Conservation (phyloP, 495 filamentous ascomycete genomes). For the Annulohypoxylon maeteangense region DNA sequence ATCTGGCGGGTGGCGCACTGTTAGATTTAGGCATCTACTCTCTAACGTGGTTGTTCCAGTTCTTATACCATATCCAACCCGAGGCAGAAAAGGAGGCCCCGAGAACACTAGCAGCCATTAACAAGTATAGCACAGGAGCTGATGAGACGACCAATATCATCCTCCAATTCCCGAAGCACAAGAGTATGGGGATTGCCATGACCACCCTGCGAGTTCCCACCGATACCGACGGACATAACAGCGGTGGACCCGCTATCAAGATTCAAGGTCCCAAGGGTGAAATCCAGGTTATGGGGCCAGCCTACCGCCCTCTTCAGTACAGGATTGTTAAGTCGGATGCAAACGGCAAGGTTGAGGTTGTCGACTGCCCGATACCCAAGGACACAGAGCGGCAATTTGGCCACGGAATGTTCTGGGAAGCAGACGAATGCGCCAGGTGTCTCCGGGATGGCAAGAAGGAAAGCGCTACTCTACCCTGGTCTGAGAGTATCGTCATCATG, state of each 20-base stretch:
- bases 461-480: conserved; percentile 76
- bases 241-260: conserved; percentile 73
- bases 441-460: conserved; percentile 83
- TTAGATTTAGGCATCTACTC: conserved; percentile 90
- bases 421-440: conserved; percentile 87
- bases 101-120: conserved; percentile 67
- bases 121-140: conserved; percentile 83
- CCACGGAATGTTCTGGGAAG: conserved; percentile 95
- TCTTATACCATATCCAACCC: conserved; percentile 82
- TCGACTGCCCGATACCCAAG: conserved; percentile 71
- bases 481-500: conserved; percentile 93
- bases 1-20: conserved; percentile 85
- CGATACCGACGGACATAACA: conserved; percentile 71
- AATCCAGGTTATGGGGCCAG: conserved; percentile 80
- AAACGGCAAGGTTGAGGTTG: conserved; percentile 62
- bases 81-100: conserved; percentile 62
- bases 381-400: conserved; percentile 64
- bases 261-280: conserved; percentile 90
- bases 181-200: conserved; percentile 79
- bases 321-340: conserved; percentile 64
- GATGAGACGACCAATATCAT: conserved; percentile 87
- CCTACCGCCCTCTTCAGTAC: conserved; percentile 76
- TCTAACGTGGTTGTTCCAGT: conserved; percentile 94
- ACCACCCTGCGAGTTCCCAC: conserved; percentile 75
- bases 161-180: conserved; percentile 74